phyloP scores from a whole-genome alignment of 176 grass and related monocot species.

The Oryza glumipatula region DNA sequence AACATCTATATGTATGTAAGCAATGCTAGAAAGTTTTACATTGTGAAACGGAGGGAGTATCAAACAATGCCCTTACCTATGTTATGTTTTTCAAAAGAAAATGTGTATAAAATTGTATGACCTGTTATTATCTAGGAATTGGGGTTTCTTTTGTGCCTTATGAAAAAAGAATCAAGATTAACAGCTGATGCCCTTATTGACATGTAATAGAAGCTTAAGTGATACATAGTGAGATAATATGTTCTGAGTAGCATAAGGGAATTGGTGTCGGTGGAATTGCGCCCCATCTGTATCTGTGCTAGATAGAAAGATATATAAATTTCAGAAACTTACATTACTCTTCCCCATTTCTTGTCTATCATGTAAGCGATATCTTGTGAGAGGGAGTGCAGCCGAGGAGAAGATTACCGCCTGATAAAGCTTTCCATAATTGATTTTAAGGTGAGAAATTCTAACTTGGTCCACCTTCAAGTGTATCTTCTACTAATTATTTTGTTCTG shows the following conservation, averaged over 20 bases:
- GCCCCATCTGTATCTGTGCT: not conserved
- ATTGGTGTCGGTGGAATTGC: constrained; percentile 10
- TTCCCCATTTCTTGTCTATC: constrained; percentile 25
- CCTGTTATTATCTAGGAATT: not conserved
- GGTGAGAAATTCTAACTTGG: constrained; percentile 49
- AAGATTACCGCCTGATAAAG: constrained; percentile 94
- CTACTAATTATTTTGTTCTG: not conserved
- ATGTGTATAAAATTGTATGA: not conserved
- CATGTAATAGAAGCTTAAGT: not conserved
- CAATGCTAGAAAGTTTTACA: too few relatives aligned
- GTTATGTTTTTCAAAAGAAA: not conserved
- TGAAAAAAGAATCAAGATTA: not conserved
- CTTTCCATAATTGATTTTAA: constrained; percentile 87
- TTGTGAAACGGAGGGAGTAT: too few relatives aligned
- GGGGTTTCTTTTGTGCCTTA: not conserved
- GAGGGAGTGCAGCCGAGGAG: constrained; percentile 94
- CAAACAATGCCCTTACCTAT: not conserved
- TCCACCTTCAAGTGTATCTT: constrained; percentile 14
- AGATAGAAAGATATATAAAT: constrained; percentile 1
- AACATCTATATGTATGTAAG: too few relatives aligned
- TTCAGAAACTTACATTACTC: constrained; percentile 23
- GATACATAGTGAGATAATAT: not conserved
- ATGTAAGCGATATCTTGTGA: constrained; percentile 86
- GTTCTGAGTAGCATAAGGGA: not conserved
- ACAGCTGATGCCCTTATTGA: too few relatives aligned